phyloP scores from a whole-genome alignment of 768 basidiomycete species.

The Cystobasidium ongulense region DNA sequence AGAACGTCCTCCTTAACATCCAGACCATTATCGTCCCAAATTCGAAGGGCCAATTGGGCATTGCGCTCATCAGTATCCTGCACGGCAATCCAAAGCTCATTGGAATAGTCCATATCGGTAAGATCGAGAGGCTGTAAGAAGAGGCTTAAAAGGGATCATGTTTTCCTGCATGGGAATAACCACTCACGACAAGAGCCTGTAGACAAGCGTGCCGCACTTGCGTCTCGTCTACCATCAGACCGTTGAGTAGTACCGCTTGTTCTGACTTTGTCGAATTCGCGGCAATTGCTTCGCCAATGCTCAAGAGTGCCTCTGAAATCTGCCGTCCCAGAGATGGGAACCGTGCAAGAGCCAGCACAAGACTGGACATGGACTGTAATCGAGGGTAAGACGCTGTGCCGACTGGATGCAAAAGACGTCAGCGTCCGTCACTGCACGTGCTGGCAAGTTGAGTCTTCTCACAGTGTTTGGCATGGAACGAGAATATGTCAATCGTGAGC shows the following conservation, averaged over 20 bases:
- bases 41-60: conserved; percentile 62
- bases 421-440: not conserved
- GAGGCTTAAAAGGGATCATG: not conserved
- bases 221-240: conserved; percentile 74
- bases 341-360: conserved; percentile 63
- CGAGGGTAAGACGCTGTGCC: conserved; percentile 66
- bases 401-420: conserved; percentile 50
- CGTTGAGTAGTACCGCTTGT: conserved; percentile 57
- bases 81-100: conserved; percentile 74
- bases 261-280: conserved; percentile 59
- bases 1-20: conserved; percentile 69
- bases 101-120: conserved; percentile 87
- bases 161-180: not conserved
- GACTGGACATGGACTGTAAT: conserved; percentile 56
- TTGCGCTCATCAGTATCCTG: conserved; percentile 90
- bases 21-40: conserved; percentile 94
- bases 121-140: conserved; percentile 74
- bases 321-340: conserved; percentile 78
- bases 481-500: conserved; percentile 60
- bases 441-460: conserved; percentile 38
- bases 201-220: conserved; percentile 79
- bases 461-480: conserved; percentile 51
- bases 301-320: conserved; percentile 68
- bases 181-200: conserved; percentile 72
- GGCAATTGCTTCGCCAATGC: conserved; percentile 68